Percentiles rank a stretch among this genome's conserved stretches.
Evolutionary conservation across 1,139 yeast genomes (phyloP).

Genomic region (Meyerozyma carpophila): DNA sequence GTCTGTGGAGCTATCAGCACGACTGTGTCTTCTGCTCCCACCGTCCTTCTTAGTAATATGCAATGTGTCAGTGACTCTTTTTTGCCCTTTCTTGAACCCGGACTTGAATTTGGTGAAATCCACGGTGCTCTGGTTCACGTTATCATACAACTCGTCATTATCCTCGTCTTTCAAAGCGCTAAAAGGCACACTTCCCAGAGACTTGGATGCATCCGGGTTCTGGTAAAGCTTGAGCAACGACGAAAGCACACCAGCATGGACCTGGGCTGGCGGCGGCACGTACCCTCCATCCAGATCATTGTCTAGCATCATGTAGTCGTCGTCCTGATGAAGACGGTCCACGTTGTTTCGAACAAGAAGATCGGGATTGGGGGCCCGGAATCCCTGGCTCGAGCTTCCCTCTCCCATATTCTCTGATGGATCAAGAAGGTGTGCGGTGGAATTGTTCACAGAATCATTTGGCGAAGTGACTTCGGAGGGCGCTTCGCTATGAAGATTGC

Average conservation of each 20-base stretch:
- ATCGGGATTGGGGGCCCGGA: conserved; percentile 47
- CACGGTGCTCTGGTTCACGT: conserved; percentile 12
- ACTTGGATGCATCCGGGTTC: conserved; percentile 28
- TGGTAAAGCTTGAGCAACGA: conserved; percentile 67
- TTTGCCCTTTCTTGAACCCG: conserved; percentile 21
- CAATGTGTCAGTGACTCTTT: conserved; percentile 13
- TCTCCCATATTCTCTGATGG: conserved; percentile 5
- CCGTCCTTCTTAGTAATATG: conserved; percentile 4
- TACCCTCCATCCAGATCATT: conserved; percentile 41
- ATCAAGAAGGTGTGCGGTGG: conserved; percentile 9
- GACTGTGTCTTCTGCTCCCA: conserved; percentile 5
- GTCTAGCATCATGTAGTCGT: conserved; percentile 29
- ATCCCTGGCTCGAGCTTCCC: conserved; percentile 6
- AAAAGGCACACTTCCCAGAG: conserved; percentile 19
- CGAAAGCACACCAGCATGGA: conserved; percentile 80
- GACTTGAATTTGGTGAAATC: conserved; percentile 24
- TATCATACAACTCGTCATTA: conserved; percentile 6
- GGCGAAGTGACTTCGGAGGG: neutral
- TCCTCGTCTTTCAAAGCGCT: conserved; percentile 4
- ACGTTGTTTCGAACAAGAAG: conserved; percentile 26
- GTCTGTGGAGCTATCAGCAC: conserved; percentile 3
- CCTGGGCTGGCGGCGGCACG: conserved; percentile 67
- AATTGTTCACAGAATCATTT: conserved; percentile 1
- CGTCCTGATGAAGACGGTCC: conserved; percentile 23
- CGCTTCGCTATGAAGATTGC: conserved; percentile 3